Evolutionary conservation across 78 protist genomes (phyloP).

Genomic region (Dictyostelium capitatum): DNA sequence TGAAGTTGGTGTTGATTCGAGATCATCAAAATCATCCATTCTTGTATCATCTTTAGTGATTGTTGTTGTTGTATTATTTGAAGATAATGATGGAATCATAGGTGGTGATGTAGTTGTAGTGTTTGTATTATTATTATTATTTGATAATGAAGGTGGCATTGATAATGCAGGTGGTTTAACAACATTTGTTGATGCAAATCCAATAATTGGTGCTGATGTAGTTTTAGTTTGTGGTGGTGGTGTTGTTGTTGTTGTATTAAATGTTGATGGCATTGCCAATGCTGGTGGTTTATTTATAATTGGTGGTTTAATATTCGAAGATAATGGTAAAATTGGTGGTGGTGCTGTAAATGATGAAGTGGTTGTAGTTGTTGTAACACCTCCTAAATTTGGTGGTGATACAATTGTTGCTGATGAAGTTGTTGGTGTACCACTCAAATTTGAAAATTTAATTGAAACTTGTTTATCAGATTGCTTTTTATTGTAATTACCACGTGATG

Average conservation of each 20-base stretch:
- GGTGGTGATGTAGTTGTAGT: background rate
- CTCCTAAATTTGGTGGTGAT: background rate
- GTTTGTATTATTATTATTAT: background rate
- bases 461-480: slow-evolving; percentile 62
- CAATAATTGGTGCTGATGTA: slow-evolving; percentile 30
- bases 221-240: slow-evolving; percentile 4
- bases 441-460: slow-evolving; percentile 48
- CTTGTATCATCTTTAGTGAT: background rate
- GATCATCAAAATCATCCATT: slow-evolving; percentile 21
- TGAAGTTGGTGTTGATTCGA: background rate
- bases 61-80: background rate
- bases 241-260: background rate
- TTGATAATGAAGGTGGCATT: background rate
- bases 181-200: background rate
- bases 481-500: slow-evolving; percentile 58
- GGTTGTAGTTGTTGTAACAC: background rate
- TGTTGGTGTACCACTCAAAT: background rate
- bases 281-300: background rate
- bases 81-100: background rate
- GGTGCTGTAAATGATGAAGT: background rate
- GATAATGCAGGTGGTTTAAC: background rate
- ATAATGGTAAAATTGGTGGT: slow-evolving; percentile 10
- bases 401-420: background rate
- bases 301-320: slow-evolving; percentile 4
- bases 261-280: background rate